These are phyloP conservation scores for Gelatoporia subvermispora DNA, from an alignment of 768 basidiomycete species.

Conservation along the genomic window DNA sequence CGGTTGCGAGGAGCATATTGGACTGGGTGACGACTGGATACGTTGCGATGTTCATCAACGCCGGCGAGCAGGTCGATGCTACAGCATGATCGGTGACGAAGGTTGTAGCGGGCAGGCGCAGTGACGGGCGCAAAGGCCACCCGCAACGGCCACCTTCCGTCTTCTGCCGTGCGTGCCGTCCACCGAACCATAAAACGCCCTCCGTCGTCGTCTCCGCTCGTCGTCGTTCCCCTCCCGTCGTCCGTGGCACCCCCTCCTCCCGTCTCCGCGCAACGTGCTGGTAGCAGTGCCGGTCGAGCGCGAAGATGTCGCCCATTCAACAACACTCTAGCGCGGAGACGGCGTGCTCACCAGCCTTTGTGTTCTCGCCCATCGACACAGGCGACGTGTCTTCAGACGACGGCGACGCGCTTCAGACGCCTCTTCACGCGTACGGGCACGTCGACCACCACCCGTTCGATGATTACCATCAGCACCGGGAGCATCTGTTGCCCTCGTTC, in stretches of 20 bases:
- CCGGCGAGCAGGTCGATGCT: too few relatives aligned
- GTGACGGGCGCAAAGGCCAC: too few relatives aligned
- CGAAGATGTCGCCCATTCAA: not conserved
- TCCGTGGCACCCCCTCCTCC: constrained; percentile 11
- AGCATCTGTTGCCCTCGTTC: constrained; percentile 2
- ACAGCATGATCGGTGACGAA: too few relatives aligned
- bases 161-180: too few relatives aligned
- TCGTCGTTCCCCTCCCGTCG: constrained; percentile 9
- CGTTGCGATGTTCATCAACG: too few relatives aligned
- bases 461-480: constrained; percentile 16
- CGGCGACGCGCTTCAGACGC: constrained; percentile 38
- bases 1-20: too few relatives aligned
- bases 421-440: constrained; percentile 31
- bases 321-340: not conserved
- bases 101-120: too few relatives aligned
- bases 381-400: constrained; percentile 33
- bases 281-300: not conserved
- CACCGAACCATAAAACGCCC: constrained; percentile 12
- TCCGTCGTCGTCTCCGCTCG: constrained; percentile 6
- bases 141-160: too few relatives aligned
- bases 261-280: not conserved
- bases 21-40: too few relatives aligned
- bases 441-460: constrained; percentile 22
- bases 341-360: constrained; percentile 12
- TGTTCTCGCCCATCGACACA: constrained; percentile 28